Percentiles rank a stretch among this genome's conserved stretches.
These are phyloP conservation scores for Phallus indusiatus DNA, from an alignment of 768 basidiomycete genomes.

Conservation along the genomic window DNA sequence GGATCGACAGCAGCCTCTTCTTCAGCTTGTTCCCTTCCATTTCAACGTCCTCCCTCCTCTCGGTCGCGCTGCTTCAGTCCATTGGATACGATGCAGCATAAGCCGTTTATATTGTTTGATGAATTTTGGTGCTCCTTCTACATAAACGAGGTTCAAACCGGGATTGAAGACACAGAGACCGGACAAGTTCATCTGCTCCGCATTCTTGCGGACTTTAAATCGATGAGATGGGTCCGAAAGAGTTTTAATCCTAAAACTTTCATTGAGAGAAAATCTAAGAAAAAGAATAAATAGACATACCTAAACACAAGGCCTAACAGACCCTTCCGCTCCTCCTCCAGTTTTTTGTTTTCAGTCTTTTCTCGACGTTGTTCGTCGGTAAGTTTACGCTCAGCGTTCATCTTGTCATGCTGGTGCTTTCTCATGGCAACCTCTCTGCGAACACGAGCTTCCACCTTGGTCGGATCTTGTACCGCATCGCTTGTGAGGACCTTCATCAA, in stretches of 20 bases:
- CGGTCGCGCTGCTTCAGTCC: conserved; percentile 86
- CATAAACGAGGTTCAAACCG: conserved; percentile 81
- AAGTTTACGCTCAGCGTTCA: conserved; percentile 86
- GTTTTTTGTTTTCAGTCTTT: conserved; percentile 79
- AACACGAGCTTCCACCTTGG: conserved; percentile 92
- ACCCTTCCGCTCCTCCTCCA: conserved; percentile 82
- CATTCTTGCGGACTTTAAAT: conserved; percentile 96
- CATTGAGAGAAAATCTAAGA: not conserved
- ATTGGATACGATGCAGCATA: conserved; percentile 80
- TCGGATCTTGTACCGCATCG: conserved; percentile 95
- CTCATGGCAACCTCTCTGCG: conserved; percentile 87
- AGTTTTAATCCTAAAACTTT: conserved; percentile 56
- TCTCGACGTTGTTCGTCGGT: conserved; percentile 84
- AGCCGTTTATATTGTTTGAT: conserved; percentile 82
- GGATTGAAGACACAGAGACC: conserved; percentile 91
- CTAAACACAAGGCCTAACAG: conserved; percentile 82
- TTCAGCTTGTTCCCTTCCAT: conserved; percentile 43
- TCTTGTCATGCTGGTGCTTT: conserved; percentile 83
- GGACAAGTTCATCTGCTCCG: conserved; percentile 79
- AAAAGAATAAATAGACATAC: conserved; percentile 36
- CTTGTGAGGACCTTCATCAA: conserved; percentile 96
- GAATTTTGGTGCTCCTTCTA: conserved; percentile 83
- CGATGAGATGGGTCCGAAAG: conserved; percentile 89
- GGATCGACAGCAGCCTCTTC: conserved; percentile 19
- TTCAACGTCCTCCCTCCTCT: conserved; percentile 66